Percentiles rank a stretch among this genome's conserved stretches.
Evolutionary conservation across 2,329 filamentous ascomycete genomes (phyloP).

Genomic region (Claviceps pusilla): DNA sequence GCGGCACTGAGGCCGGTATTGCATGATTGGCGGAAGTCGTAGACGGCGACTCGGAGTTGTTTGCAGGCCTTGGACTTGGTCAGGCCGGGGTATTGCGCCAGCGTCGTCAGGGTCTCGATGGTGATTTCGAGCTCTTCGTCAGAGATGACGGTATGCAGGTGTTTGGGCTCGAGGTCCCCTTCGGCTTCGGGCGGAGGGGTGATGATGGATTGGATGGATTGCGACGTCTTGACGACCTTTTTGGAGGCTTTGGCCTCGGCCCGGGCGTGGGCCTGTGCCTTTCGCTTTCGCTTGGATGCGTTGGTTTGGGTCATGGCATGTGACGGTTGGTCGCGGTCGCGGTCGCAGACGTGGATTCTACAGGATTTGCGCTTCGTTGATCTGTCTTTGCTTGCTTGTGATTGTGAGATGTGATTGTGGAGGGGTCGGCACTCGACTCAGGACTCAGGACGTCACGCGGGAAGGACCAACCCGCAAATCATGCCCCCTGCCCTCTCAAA

Average conservation of each 20-base stretch:
- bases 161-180: slow-evolving; percentile 28
- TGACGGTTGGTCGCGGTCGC: neutral
- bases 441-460: neutral
- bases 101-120: slow-evolving; percentile 45
- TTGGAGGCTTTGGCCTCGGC: slow-evolving; percentile 17
- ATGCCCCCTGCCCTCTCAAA: neutral
- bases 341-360: too few relatives aligned
- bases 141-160: slow-evolving; percentile 38
- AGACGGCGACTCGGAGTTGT: slow-evolving; percentile 50
- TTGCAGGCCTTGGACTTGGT: slow-evolving; percentile 57
- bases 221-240: slow-evolving; percentile 24
- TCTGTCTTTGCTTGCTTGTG: neutral
- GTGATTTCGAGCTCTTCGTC: slow-evolving; percentile 52
- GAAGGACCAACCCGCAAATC: neutral
- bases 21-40: slow-evolving; percentile 54
- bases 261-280: slow-evolving; percentile 20
- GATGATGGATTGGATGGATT: slow-evolving; percentile 8
- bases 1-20: slow-evolving; percentile 49
- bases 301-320: slow-evolving; percentile 20
- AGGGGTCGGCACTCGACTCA: too few relatives aligned
- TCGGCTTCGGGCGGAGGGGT: slow-evolving; percentile 21
- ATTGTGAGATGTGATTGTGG: neutral
- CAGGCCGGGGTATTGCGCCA: slow-evolving; percentile 42
- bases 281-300: slow-evolving; percentile 30
- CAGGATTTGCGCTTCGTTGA: neutral